Evolutionary conservation across 1,284 basidiomycete species (phyloP).

Genomic region (Tylopilus sp.): DNA sequence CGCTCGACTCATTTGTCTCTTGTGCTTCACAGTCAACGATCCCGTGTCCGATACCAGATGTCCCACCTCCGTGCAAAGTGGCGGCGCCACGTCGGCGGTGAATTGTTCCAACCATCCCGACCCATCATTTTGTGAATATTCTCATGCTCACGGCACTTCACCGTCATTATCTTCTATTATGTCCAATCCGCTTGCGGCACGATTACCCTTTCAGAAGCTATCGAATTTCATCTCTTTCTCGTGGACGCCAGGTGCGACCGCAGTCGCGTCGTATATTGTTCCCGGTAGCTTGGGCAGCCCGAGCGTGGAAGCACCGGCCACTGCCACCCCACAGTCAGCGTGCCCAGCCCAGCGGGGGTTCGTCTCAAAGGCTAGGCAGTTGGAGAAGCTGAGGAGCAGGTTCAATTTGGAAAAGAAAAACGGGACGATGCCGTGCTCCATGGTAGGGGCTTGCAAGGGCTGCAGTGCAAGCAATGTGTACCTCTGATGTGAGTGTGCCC

Average conservation of each 20-base stretch:
- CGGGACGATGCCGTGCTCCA: conserved; percentile 29
- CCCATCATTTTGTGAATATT: conserved; percentile 22
- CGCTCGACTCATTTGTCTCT: conserved; percentile 51
- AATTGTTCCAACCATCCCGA: conserved; percentile 10
- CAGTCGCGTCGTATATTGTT: conserved; percentile 31
- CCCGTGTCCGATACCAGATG: conserved; percentile 39
- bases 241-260: conserved; percentile 47
- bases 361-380: conserved; percentile 61
- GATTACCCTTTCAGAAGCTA: conserved; percentile 44
- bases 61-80: conserved; percentile 19
- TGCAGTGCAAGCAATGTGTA: conserved; percentile 42
- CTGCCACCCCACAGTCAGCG: conserved; percentile 13
- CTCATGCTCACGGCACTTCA: conserved; percentile 27
- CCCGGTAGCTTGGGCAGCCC: conserved; percentile 27
- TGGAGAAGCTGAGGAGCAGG: conserved; percentile 56
- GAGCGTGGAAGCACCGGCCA: conserved; percentile 18
- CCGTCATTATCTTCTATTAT: conserved; percentile 47
- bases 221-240: conserved; percentile 58
- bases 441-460: conserved; percentile 42
- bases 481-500: conserved; percentile 40
- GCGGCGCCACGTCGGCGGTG: conserved; percentile 26
- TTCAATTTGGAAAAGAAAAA: conserved; percentile 47
- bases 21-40: conserved; percentile 39
- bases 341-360: conserved; percentile 38
- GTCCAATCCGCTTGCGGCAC: conserved; percentile 52